These are phyloP conservation scores for Cryptococcus hybrid DNA, from an alignment of 1,284 basidiomycete species.

Conservation along the genomic window DNA sequence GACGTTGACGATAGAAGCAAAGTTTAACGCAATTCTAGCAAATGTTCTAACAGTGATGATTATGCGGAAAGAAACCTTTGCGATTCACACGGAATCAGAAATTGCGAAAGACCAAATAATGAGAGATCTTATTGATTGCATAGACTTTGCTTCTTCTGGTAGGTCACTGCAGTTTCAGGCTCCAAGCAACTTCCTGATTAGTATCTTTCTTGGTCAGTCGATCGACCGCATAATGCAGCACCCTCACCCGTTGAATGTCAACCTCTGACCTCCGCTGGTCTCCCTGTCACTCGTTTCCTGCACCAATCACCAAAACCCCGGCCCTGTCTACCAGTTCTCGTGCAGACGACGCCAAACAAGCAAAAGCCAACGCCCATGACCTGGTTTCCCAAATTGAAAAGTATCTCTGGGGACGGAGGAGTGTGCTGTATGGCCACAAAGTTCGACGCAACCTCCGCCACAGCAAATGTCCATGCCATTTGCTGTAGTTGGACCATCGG, in stretches of 20 bases:
- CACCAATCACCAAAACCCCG: conserved; percentile 26
- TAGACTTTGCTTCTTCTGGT: conserved; percentile 74
- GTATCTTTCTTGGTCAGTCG: neutral
- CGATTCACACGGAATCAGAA: conserved; percentile 64
- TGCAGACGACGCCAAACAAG: conserved; percentile 14
- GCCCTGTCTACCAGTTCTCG: conserved; percentile 26
- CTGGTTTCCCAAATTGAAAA: too few relatives aligned
- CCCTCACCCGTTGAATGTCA: too few relatives aligned
- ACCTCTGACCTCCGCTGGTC: too few relatives aligned
- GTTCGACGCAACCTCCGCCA: conserved; percentile 21
- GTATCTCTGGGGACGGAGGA: conserved; percentile 29
- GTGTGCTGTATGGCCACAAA: conserved; percentile 28
- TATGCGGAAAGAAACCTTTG: conserved; percentile 83
- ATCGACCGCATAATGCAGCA: too few relatives aligned
- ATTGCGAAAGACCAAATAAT: conserved; percentile 66
- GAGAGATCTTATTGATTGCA: conserved; percentile 76
- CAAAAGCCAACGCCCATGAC: conserved; percentile 2
- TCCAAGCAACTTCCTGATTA: neutral
- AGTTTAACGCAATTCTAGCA: conserved; percentile 51
- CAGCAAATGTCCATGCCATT: neutral
- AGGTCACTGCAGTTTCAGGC: conserved; percentile 36
- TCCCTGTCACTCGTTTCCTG: conserved; percentile 23
- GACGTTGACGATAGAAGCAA: conserved; percentile 33
- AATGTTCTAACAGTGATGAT: conserved; percentile 74
- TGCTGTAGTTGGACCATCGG: conserved; percentile 2